A percentile compares a stretch with the other conserved stretches of the same genome.
Evolutionary conservation across 140 eudicot species (phyloP).

Genomic region (Erigeron philadelphicus): DNA sequence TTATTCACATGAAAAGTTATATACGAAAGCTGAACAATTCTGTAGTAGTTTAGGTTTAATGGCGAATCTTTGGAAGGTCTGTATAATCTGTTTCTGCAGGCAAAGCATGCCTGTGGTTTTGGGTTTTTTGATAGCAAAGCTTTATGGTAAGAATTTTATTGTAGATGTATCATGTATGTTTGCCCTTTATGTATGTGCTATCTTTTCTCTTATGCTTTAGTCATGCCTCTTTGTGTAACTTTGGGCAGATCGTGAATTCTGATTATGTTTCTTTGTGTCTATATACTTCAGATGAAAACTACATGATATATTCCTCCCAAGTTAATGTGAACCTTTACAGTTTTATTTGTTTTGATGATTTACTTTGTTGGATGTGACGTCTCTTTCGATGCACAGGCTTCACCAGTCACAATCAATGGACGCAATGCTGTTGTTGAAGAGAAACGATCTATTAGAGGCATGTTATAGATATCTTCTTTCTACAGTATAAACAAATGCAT

Average conservation of each 20-base stretch:
- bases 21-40: too few species aligned
- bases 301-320: not conserved
- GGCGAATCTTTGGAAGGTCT: not conserved
- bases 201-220: not conserved
- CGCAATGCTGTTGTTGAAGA: slow-evolving; percentile 67
- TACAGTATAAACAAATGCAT: too few species aligned
- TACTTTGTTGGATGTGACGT: not conserved
- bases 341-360: not conserved
- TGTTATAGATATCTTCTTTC: slow-evolving; percentile 9
- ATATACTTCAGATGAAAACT: not conserved
- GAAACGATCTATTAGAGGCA: slow-evolving; percentile 84
- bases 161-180: not conserved
- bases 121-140: not conserved
- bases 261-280: not conserved
- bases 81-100: not conserved
- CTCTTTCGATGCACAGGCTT: slow-evolving; percentile 48
- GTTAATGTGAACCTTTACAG: not conserved
- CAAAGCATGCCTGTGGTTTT: not conserved
- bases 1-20: too few species aligned
- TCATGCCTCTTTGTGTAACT: not conserved
- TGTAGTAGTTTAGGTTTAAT: not conserved
- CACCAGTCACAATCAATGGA: slow-evolving; percentile 56
- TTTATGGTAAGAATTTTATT: too few species aligned
- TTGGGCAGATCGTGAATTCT: too few species aligned
- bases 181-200: not conserved